A percentile compares a stretch with the other conserved stretches of the same genome.
Conservation (phyloP, 768 basidiomycete species). For the Pholiota molesta region DNA sequence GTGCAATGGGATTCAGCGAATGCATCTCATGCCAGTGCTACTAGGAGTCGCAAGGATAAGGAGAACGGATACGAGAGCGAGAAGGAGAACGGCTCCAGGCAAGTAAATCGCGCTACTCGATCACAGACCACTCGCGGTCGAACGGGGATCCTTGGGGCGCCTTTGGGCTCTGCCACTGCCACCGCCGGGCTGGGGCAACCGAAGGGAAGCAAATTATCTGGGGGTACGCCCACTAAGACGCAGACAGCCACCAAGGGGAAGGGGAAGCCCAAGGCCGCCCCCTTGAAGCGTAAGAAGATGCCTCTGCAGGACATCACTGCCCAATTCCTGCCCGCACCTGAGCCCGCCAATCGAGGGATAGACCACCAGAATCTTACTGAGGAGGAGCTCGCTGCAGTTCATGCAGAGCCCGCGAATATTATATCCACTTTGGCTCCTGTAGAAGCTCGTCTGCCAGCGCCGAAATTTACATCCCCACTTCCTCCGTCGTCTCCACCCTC, state of each 20-base stretch:
- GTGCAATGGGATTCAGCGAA: constrained; percentile 30
- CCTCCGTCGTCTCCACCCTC: constrained; percentile 39
- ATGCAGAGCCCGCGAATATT: constrained; percentile 11
- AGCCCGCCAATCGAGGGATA: constrained; percentile 30
- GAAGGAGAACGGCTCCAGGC: constrained; percentile 24
- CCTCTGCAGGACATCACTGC: constrained; percentile 39
- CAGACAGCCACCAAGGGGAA: constrained; percentile 26
- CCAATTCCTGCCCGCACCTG: constrained; percentile 31
- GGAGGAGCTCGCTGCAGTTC: neutral
- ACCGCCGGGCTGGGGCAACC: constrained; percentile 1
- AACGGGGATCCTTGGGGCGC: constrained; percentile 13
- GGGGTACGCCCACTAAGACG: constrained; percentile 7
- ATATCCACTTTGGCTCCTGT: constrained; percentile 10
- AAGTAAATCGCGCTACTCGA: constrained; percentile 13
- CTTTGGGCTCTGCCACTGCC: constrained; percentile 5
- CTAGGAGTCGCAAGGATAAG: constrained; percentile 20
- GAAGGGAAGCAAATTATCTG: neutral
- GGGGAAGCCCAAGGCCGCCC: constrained; percentile 20
- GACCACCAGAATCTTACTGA: constrained; percentile 10
- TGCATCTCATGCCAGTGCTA: constrained; percentile 11
- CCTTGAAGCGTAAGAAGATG: constrained; percentile 30
- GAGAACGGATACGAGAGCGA: constrained; percentile 21
- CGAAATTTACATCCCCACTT: constrained; percentile 30
- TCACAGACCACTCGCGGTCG: constrained; percentile 19
- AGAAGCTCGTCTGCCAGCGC: constrained; percentile 7